These are phyloP conservation scores for Articulospora tetracladia DNA, from an alignment of 495 filamentous ascomycete species.

Conservation along the genomic window DNA sequence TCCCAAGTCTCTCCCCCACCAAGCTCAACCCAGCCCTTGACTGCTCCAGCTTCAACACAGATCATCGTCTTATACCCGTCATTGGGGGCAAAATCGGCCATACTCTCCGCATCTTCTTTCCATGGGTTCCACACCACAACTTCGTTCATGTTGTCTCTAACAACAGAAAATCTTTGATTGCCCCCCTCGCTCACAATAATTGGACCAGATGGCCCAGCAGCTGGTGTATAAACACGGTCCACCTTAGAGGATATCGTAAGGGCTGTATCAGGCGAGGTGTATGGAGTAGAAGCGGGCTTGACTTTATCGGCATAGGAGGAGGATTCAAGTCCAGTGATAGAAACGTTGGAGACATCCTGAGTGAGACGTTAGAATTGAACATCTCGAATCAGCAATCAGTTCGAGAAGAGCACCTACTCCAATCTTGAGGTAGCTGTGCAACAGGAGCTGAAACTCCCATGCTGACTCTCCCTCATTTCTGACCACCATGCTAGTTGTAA, in stretches of 20 bases:
- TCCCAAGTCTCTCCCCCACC: constrained; percentile 88
- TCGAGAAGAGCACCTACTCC: constrained; percentile 50
- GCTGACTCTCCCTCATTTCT: constrained; percentile 76
- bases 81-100: constrained; percentile 85
- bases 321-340: constrained; percentile 67
- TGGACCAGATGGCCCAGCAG: constrained; percentile 22
- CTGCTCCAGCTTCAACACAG: constrained; percentile 87
- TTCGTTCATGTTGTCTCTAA: constrained; percentile 75
- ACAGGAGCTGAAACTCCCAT: constrained; percentile 85
- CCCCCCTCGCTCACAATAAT: constrained; percentile 58
- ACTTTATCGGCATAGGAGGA: constrained; percentile 81
- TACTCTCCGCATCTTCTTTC: constrained; percentile 72
- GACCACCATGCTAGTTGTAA: constrained; percentile 82
- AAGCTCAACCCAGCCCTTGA: constrained; percentile 74
- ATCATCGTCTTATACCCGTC: constrained; percentile 90
- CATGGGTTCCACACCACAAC: constrained; percentile 98
- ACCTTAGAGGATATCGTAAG: constrained; percentile 67
- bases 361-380: not conserved
- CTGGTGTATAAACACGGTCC: constrained; percentile 69
- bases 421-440: constrained; percentile 87
- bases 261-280: constrained; percentile 24
- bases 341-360: constrained; percentile 69
- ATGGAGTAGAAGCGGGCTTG: constrained; percentile 51
- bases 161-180: constrained; percentile 61
- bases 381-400: not conserved